Percentiles rank a stretch among this genome's conserved stretches.
Conservation (phyloP, 345 rosid species). For the Adansonia digitata region DNA sequence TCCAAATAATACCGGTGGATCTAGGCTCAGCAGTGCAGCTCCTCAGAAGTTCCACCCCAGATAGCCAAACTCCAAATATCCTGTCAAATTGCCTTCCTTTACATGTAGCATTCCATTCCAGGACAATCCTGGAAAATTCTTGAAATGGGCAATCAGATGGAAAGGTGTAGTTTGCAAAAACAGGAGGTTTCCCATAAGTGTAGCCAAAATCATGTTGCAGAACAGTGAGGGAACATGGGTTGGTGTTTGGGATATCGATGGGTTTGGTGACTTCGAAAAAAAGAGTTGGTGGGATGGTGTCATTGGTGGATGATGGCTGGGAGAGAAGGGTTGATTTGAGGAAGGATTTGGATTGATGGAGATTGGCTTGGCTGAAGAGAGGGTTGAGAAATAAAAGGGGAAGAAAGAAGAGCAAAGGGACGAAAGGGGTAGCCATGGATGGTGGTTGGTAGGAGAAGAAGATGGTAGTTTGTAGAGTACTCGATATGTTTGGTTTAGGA, state of each 20-base stretch:
- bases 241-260: slow-evolving; percentile 26
- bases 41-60: slow-evolving; percentile 83
- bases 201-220: neutral
- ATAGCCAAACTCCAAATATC: slow-evolving; percentile 80
- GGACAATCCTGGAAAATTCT: neutral
- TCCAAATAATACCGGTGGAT: slow-evolving; percentile 64
- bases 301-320: slow-evolving; percentile 24
- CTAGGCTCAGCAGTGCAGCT: slow-evolving; percentile 93
- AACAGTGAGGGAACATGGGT: neutral
- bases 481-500: too few species aligned
- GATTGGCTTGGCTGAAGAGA: slow-evolving; percentile 30
- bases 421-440: slow-evolving; percentile 37
- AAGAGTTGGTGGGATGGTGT: slow-evolving; percentile 36
- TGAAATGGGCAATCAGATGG: neutral
- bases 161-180: neutral
- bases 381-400: slow-evolving; percentile 21
- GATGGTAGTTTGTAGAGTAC: neutral
- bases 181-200: neutral
- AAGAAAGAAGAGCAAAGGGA: slow-evolving; percentile 27
- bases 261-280: slow-evolving; percentile 81
- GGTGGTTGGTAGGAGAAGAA: neutral
- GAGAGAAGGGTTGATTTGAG: slow-evolving; percentile 28
- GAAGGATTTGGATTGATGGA: slow-evolving; percentile 30
- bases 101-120: slow-evolving; percentile 57
- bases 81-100: slow-evolving; percentile 76